Base-by-base conservation (phyloP, 352 stramenopile genomes). In the Achlya hypogyna region DNA sequence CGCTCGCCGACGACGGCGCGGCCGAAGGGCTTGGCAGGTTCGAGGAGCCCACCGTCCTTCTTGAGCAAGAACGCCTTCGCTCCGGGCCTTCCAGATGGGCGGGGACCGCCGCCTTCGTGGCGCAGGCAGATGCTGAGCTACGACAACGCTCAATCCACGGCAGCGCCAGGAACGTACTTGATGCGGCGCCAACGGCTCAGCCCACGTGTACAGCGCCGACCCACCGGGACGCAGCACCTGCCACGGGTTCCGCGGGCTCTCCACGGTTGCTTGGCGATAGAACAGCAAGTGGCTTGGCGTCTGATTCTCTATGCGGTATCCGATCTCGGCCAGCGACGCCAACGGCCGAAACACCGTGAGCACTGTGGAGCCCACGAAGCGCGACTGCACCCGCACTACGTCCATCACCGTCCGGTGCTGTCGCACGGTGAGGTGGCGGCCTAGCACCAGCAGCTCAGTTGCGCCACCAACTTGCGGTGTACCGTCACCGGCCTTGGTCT, bases 261-360 rank as follows among this genome's bases (percentile, higher is more conserved):
- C 60, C 14, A 67, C 60, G 47, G 32, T 22, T 16, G 43, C 60
- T 67, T 67, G 60, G 31, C 60, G 60, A n/a, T 67, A 67, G 23
- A 58, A 67, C 5, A 67, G 18, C 22, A 67, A 22, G 47, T 59
- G 60, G 14, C 5, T 49, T 3, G 60, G 31, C 20, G 60, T 67
- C 34, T 67, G 42, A 23, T 67, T 67, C 16, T 67, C 60, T 9
- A 67, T 56, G 45, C 60, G 45, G 23, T 67, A 67, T 10, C n/a
- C 27, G 32, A 67, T 38, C 16, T 67, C 60, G 10, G n/a, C 23
- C 22, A n/a, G 5, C 5, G 38, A 20, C 18, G 38, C 49, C 14
- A 67, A 25, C 2, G 40, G 42, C 5, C 60, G 60, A 45, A 67
- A 23, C 10, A 67, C 42, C 28, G 60, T 59, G 5, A 67, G 28